Conservation (phyloP, 305 asterid genomes). For the Fraxinus angustifolia region DNA sequence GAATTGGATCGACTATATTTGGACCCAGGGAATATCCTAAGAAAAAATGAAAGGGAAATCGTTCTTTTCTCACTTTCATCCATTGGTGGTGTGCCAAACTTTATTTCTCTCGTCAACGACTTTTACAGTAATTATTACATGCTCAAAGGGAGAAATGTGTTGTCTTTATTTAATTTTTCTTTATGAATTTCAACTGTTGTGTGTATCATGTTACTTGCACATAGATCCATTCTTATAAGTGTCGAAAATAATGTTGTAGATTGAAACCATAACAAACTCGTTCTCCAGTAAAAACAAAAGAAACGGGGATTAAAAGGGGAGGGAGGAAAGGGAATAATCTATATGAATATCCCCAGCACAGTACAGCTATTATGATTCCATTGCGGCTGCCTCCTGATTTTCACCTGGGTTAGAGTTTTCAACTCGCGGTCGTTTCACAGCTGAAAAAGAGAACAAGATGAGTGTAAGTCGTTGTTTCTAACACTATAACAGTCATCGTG, state of each 20-base stretch:
- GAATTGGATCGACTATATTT: slow-evolving; percentile 86
- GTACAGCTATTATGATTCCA: slow-evolving; percentile 21
- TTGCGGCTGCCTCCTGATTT: slow-evolving; percentile 22
- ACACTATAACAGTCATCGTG: background rate
- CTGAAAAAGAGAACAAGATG: slow-evolving; percentile 30
- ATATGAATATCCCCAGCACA: slow-evolving; percentile 17
- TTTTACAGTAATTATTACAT: background rate
- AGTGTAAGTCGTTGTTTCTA: background rate
- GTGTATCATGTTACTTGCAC: background rate
- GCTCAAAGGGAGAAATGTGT: background rate
- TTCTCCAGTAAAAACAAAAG: background rate
- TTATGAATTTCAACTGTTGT: background rate
- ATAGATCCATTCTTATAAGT: background rate
- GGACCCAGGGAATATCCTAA: slow-evolving; percentile 80
- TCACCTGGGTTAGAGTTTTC: slow-evolving; percentile 27
- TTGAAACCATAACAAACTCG: background rate
- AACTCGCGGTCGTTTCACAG: slow-evolving; percentile 34
- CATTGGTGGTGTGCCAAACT: background rate
- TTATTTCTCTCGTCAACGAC: background rate
- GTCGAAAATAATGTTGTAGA: background rate
- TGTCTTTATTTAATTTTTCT: background rate
- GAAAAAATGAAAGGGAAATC: slow-evolving; percentile 32
- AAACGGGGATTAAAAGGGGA: background rate
- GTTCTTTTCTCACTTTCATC: background rate
- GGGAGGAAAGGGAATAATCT: background rate